Base-by-base conservation (phyloP, 805 yeast genomes). In the Sugiyamaella smithiae region DNA sequence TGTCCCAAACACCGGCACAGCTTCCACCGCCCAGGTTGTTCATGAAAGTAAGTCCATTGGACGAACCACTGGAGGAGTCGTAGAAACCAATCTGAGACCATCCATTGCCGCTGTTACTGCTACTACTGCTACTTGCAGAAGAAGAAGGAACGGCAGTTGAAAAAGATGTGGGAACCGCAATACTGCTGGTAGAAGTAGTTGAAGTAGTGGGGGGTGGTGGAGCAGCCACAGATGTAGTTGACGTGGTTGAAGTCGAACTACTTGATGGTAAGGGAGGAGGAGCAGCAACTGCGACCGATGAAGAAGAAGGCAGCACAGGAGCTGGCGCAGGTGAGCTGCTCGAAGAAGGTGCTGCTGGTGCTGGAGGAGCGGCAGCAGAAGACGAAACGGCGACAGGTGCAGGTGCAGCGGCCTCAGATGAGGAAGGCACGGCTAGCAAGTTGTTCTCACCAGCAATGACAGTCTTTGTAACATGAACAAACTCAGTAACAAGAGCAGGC, bases 1-100 rank as follows among this genome's bases (percentile, higher is more conserved):
- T 61, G 29, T 90, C 85, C 87, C 91, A 91, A 31, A 78, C 79
- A 72, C 99, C 99, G 11, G 96, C 88, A 46, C 88, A 89, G 37
- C 82, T 73, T 58, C 95, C 96, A n/a, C 38, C 38, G 70, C 99
- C 99, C 63, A 73, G 72, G 69, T 85, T 79, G 83, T 91, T 91
- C 72, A 90, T 73, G 80, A 93, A 90, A 35, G 81, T 82, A 57
- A 81, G 71, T 68, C 89, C 89, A 61, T 76, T 71, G 45, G 89
- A 70, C 37, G 83, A 70, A 55, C 90, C 90, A 53, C 90, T 81
- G 17, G 75, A 70, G 12, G 76, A 61, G 57, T 70, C 67, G 76
- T 77, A 91, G 77, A 84, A 85, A 11, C 95, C 79, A 49, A 68
- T 68, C 78, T 95, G 84, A 40, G 70, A 62, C 96, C 97, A 91